phyloP scores from a whole-genome alignment of 208 protist species.

The Leishmania tropica region DNA sequence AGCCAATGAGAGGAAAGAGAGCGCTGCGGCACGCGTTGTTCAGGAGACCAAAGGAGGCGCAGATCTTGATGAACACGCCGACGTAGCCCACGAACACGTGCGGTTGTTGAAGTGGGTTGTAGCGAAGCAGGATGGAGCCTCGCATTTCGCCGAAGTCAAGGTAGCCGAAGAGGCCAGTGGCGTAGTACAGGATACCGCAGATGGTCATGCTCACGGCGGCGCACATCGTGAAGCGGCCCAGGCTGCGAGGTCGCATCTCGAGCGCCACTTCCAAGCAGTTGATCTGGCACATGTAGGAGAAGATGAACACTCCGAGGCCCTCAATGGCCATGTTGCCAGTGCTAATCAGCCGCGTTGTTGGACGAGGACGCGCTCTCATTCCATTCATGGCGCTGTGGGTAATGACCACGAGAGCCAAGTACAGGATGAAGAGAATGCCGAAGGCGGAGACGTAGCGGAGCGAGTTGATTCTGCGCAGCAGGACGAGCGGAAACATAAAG shows the following conservation, averaged over 20 bases:
- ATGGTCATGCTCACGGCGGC: slow-evolving; percentile 41
- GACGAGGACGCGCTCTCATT: slow-evolving; percentile 16
- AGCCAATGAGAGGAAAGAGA: slow-evolving; percentile 40
- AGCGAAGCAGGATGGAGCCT: slow-evolving; percentile 46
- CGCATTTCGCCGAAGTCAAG: slow-evolving; percentile 52
- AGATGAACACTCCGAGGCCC: slow-evolving; percentile 57
- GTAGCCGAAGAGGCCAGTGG: slow-evolving; percentile 68
- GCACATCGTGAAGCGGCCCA: slow-evolving; percentile 26
- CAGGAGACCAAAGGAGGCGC: slow-evolving; percentile 50
- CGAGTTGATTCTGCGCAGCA: slow-evolving; percentile 56
- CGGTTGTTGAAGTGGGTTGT: slow-evolving; percentile 46
- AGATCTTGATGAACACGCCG: slow-evolving; percentile 70
- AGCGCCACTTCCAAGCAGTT: slow-evolving; percentile 49
- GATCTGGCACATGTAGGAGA: slow-evolving; percentile 61
- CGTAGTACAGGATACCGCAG: slow-evolving; percentile 52
- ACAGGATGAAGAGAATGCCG: slow-evolving; percentile 55
- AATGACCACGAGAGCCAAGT: slow-evolving; percentile 47
- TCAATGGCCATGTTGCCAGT: slow-evolving; percentile 33
- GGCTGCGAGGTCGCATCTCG: slow-evolving; percentile 41
- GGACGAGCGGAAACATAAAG: slow-evolving; percentile 58
- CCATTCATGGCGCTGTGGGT: slow-evolving; percentile 54
- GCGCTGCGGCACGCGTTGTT: slow-evolving; percentile 46
- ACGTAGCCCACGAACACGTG: slow-evolving; percentile 51
- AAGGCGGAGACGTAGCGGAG: slow-evolving; percentile 66
- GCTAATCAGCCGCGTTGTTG: slow-evolving; percentile 18